Percentiles rank a stretch among this genome's conserved stretches.
phyloP scores from a whole-genome alignment of 495 filamentous ascomycete genomes.

The Gamarada debralockiae region DNA sequence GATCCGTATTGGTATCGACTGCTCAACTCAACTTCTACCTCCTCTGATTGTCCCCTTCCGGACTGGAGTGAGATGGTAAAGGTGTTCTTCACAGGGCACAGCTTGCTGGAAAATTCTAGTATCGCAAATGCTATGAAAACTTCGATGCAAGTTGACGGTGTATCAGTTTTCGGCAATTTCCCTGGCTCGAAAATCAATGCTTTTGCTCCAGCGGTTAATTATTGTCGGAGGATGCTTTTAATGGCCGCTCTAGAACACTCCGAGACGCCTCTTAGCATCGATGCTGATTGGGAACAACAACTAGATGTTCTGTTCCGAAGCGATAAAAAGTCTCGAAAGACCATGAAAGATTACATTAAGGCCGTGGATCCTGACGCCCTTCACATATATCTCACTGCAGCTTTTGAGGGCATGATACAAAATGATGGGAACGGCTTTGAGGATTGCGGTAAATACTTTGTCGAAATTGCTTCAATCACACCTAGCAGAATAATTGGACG shows the following conservation, averaged over 20 bases:
- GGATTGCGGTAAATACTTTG: conserved; percentile 55
- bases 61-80: conserved; percentile 42
- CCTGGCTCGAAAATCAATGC: conserved; percentile 42
- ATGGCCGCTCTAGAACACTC: conserved; percentile 61
- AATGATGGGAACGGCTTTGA: conserved; percentile 44
- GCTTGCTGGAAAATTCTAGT: conserved; percentile 24
- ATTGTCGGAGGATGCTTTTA: conserved; percentile 70
- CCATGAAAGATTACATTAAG: conserved; percentile 44
- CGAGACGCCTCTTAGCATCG: conserved; percentile 48
- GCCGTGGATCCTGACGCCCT: conserved; percentile 24
- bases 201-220: conserved; percentile 62
- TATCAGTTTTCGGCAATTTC: conserved; percentile 37
- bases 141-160: conserved; percentile 30
- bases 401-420: conserved; percentile 55
- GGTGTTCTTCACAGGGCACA: conserved; percentile 40
- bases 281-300: conserved; percentile 82
- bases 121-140: conserved; percentile 25
- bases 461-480: conserved; percentile 63
- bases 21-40: conserved; percentile 45
- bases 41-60: conserved; percentile 31
- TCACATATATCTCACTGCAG: conserved; percentile 32
- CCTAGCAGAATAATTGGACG: conserved; percentile 46
- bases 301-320: conserved; percentile 66
- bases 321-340: conserved; percentile 54
- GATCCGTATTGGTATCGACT: conserved; percentile 71